phyloP scores from a whole-genome alignment of 805 yeast genomes.

The Cyberlindnera mrakii region DNA sequence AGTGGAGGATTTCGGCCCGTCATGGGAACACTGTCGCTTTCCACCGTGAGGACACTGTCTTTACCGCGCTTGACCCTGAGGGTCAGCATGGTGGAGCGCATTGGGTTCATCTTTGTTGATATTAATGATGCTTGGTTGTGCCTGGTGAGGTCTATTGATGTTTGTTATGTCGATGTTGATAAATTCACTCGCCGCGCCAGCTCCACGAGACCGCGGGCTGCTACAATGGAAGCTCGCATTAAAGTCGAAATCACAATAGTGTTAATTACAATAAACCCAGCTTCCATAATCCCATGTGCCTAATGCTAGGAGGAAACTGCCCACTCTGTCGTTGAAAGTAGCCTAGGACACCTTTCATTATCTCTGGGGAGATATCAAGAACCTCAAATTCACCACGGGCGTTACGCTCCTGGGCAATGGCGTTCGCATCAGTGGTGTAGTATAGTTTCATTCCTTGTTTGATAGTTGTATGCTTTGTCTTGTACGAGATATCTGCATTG shows the following conservation, averaged over 20 bases:
- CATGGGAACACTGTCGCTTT: conserved; percentile 11
- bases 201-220: too few relatives aligned
- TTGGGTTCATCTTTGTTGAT: conserved; percentile 6
- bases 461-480: conserved; percentile 4
- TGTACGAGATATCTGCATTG: conserved; percentile 33
- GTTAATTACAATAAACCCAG: conserved; percentile 3
- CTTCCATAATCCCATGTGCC: conserved; percentile 20
- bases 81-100: conserved; percentile 25
- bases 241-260: neutral
- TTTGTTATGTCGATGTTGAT: neutral
- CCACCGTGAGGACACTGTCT: conserved; percentile 18
- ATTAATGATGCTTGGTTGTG: neutral
- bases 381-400: conserved; percentile 36
- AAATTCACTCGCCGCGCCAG: too few relatives aligned
- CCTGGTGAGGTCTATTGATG: neutral
- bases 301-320: conserved; percentile 28
- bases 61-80: conserved; percentile 21
- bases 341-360: conserved; percentile 25
- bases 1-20: neutral
- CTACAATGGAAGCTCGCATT: too few relatives aligned
- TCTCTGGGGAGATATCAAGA: conserved; percentile 27
- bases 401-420: conserved; percentile 23
- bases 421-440: conserved; percentile 29
- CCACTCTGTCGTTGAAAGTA: conserved; percentile 25
- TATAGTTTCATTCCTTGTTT: conserved; percentile 38